phyloP scores from a whole-genome alignment of 441 rosid species.

The Eruca vesicaria region DNA sequence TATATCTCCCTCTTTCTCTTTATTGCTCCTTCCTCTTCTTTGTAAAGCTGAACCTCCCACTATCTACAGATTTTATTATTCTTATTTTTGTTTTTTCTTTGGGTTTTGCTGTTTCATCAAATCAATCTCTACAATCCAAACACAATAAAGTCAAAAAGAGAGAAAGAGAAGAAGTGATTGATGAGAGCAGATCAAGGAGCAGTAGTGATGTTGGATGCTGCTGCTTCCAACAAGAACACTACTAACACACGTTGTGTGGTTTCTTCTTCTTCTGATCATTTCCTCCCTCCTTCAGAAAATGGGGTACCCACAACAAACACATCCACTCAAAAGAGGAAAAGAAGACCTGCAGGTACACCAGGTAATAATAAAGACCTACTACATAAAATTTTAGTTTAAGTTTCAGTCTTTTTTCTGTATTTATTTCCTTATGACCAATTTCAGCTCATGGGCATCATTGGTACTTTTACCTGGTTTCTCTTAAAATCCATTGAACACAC shows the following conservation, averaged over 20 bases:
- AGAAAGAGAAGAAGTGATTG: slow-evolving; percentile 19
- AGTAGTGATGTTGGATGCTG: slow-evolving; percentile 23
- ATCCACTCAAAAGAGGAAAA: slow-evolving; percentile 56
- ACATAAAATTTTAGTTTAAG: not conserved
- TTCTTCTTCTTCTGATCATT: slow-evolving; percentile 53
- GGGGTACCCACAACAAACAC: slow-evolving; percentile 46
- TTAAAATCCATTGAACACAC: not conserved
- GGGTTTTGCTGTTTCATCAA: slow-evolving; percentile 28
- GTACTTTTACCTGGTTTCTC: not conserved
- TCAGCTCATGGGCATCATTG: not conserved
- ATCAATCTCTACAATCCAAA: slow-evolving; percentile 28
- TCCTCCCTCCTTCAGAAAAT: slow-evolving; percentile 52
- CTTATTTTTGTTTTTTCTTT: not conserved
- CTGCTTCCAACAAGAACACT: slow-evolving; percentile 23
- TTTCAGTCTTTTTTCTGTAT: not conserved
- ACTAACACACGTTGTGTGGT: slow-evolving; percentile 35
- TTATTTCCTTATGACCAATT: not conserved
- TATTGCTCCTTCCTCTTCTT: slow-evolving; percentile 27
- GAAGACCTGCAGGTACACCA: slow-evolving; percentile 95
- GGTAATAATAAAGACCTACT: slow-evolving; percentile 48
- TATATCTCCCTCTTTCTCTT: slow-evolving; percentile 31
- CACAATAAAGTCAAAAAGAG: slow-evolving; percentile 20
- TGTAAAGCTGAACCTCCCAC: slow-evolving; percentile 72
- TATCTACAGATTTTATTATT: slow-evolving; percentile 32
- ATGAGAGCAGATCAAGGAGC: slow-evolving; percentile 27